Conservation (phyloP, 192 early-diverging fungal species). For the Kickxella alabastrina region DNA sequence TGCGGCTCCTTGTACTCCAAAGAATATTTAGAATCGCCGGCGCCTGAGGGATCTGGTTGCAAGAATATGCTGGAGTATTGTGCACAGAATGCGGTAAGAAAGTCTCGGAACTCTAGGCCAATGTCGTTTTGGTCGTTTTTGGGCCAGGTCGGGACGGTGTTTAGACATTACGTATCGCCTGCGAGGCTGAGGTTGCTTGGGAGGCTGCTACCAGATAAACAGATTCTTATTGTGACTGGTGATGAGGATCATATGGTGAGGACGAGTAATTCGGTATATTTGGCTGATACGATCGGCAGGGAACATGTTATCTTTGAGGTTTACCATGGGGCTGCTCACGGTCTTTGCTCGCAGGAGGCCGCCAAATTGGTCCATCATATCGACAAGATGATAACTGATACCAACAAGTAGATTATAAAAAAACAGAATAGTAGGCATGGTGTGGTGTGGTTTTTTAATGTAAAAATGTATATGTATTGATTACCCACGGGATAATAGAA, state of each 20-base stretch:
- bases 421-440: no score
- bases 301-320: slow-evolving; percentile 34
- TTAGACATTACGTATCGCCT: slow-evolving; percentile 44
- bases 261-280: slow-evolving; percentile 35
- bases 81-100: slow-evolving; percentile 22
- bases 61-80: slow-evolving; percentile 38
- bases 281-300: slow-evolving; percentile 39
- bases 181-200: slow-evolving; percentile 26
- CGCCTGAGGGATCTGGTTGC: slow-evolving; percentile 27
- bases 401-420: not conserved
- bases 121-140: slow-evolving; percentile 36
- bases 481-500: not conserved
- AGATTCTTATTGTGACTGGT: slow-evolving; percentile 41
- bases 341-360: slow-evolving; percentile 27
- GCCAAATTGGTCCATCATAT: slow-evolving; percentile 18
- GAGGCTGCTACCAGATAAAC: slow-evolving; percentile 27
- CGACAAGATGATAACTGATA: slow-evolving; percentile 29
- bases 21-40: slow-evolving; percentile 30
- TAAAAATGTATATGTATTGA: not conserved
- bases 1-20: slow-evolving; percentile 36
- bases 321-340: slow-evolving; percentile 38
- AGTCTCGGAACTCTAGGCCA: slow-evolving; percentile 35
- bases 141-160: slow-evolving; percentile 37
- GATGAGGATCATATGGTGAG: slow-evolving; percentile 44
- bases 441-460: not conserved